phyloP scores from a whole-genome alignment of 2,329 filamentous ascomycete genomes.

The Paraphoma sp. region DNA sequence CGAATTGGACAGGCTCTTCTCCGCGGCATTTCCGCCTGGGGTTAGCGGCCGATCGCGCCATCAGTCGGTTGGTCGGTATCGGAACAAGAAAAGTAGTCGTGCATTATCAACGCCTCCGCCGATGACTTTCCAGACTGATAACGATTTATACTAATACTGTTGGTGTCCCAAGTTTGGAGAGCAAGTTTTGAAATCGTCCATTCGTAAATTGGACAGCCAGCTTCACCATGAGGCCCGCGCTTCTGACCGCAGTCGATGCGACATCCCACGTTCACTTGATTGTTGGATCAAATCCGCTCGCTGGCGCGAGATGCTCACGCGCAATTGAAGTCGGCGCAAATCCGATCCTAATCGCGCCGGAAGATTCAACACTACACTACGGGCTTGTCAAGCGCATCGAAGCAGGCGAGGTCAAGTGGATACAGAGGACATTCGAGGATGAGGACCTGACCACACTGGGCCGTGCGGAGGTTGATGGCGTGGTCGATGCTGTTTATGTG shows the following conservation, averaged over 20 bases:
- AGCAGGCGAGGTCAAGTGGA: conserved; percentile 70
- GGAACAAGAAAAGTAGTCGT: conserved; percentile 34
- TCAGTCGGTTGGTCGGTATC: conserved; percentile 39
- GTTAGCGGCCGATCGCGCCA: conserved; percentile 29
- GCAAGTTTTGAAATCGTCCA: not conserved
- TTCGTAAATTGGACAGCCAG: not conserved
- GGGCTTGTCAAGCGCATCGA: conserved; percentile 70
- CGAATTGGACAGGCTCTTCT: conserved; percentile 18
- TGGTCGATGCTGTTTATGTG: conserved; percentile 94
- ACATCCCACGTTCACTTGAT: conserved; percentile 79
- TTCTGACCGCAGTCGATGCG: conserved; percentile 77
- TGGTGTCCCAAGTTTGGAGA: not conserved
- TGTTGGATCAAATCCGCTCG: conserved; percentile 84
- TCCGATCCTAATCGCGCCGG: conserved; percentile 79
- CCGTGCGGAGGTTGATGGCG: conserved; percentile 74
- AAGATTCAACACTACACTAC: conserved; percentile 65
- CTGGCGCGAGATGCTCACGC: conserved; percentile 80
- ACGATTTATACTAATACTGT: conserved; percentile 10
- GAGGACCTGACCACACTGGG: conserved; percentile 77
- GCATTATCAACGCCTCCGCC: conserved; percentile 21
- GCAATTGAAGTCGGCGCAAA: conserved; percentile 82
- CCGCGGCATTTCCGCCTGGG: conserved; percentile 24
- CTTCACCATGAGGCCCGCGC: conserved; percentile 56
- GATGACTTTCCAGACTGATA: conserved; percentile 14
- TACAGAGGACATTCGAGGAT: conserved; percentile 71